Percentiles rank a stretch among this genome's conserved stretches.
phyloP scores from a whole-genome alignment of 140 eudicot species.

The Bidens hawaiensis region DNA sequence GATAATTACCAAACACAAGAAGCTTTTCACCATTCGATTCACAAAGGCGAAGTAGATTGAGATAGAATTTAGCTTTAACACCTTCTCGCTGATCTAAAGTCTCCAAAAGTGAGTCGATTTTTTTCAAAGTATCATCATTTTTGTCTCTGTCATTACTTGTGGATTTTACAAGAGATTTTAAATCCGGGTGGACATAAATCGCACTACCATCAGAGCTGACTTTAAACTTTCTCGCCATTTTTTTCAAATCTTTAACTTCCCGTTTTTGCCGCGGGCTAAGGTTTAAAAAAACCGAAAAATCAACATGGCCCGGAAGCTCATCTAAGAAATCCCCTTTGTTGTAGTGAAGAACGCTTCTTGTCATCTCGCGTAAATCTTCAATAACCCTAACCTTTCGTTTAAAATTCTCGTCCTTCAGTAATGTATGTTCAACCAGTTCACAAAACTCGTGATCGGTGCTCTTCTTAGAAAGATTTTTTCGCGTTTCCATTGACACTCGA shows the following conservation, averaged over 20 bases:
- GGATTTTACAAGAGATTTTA: conserved; percentile 40
- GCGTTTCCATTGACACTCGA: conserved; percentile 41
- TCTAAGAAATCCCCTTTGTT: conserved; percentile 88
- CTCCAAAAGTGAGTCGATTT: conserved; percentile 49
- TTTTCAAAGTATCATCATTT: conserved; percentile 29
- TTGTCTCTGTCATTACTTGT: conserved; percentile 42
- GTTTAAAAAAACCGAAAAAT: conserved; percentile 60
- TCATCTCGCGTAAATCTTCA: conserved; percentile 79
- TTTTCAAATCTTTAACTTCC: conserved; percentile 42
- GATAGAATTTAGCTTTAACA: conserved; percentile 66
- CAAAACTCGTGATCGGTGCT: conserved; percentile 52
- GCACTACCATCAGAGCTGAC: conserved; percentile 68
- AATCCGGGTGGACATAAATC: conserved; percentile 64
- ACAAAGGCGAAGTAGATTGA: conserved; percentile 65
- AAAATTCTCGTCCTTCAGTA: conserved; percentile 58
- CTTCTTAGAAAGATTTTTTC: conserved; percentile 37
- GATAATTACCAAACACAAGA: conserved; percentile 72
- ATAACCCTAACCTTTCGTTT: conserved; percentile 60
- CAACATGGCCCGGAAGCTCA: conserved; percentile 78
- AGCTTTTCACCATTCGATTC: conserved; percentile 67
- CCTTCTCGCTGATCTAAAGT: conserved; percentile 60
- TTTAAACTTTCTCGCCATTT: conserved; percentile 44
- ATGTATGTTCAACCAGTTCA: conserved; percentile 69
- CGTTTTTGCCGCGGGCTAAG: conserved; percentile 55
- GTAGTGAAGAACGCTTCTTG: conserved; percentile 72